Base-by-base conservation (phyloP, 805 yeast species). In the Pichia eremophila region DNA sequence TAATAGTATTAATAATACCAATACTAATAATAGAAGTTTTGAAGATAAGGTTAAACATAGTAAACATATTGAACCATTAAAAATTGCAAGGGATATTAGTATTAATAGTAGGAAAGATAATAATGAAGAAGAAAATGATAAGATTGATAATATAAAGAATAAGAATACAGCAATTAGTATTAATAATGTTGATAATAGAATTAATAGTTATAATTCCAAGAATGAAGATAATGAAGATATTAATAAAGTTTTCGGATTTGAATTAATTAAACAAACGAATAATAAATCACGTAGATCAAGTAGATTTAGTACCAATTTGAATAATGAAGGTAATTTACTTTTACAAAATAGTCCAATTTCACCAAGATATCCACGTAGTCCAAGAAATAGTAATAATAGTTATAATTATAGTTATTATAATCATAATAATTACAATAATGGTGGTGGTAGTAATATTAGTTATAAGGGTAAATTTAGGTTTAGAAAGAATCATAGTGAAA, bases 241-340 rank as follows among this genome's bases (percentile, higher is more conserved):
- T 17, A 77, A 72, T 27, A 73, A 72, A 32, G 56, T 68, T 32
- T 73, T 74, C 59, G 62, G 76, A 43, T 73, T 73, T 52, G 78
- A 73, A 47, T 56, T 73, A 15, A 58, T 69, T 25, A 57, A 70
- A 27, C 62, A 67, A 10, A 61, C 72, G 0, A 67, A 65, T 50
- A 66, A 67, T 46, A 55, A 56, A 28, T 66, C 63, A 47, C 65
- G 66, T 48, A 55, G 62, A 45, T 63, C 68, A 3, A 52, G 55
- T 12, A 55, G 59, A 27, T 43, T 59, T 15, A 50, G 51, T 18
- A 45, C 60, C 0, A 58, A 61, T 11, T 45, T 47, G 41, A 52
- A 52, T 22, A 51, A 44, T 22, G 47, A 45, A 5, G 55, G 57
- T 5, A 57, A 54, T 37, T 41, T 49, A n/a, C 43, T 51, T n/a